Conservation (phyloP, 345 rosid species). For the Corchorus capsularis region DNA sequence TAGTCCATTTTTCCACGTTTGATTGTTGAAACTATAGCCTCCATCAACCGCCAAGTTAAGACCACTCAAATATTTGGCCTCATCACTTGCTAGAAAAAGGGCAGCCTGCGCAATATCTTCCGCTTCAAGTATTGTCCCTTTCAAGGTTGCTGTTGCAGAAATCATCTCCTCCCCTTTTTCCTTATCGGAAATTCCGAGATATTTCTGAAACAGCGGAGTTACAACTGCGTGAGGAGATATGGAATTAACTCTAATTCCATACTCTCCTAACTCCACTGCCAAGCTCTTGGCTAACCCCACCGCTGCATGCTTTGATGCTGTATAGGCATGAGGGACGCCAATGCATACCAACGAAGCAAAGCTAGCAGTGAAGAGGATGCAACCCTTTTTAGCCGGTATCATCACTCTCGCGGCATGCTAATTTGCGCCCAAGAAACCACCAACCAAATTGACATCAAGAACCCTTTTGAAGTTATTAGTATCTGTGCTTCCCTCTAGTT, state of each 20-base stretch:
- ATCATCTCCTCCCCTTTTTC: too few species aligned
- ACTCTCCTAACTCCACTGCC: background rate
- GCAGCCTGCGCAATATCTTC: too few species aligned
- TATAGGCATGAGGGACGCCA: background rate
- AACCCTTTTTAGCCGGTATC: conserved; percentile 24
- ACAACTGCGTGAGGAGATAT: background rate
- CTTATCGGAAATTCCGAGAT: too few species aligned
- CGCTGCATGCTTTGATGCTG: conserved; percentile 6
- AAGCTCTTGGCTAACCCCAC: background rate
- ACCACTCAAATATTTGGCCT: too few species aligned
- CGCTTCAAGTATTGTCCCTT: too few species aligned
- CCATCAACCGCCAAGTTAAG: too few species aligned
- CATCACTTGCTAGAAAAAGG: too few species aligned
- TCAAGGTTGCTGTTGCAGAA: too few species aligned
- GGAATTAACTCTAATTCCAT: conserved; percentile 14
- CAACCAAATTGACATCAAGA: conserved; percentile 21
- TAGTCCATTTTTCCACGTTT: too few species aligned
- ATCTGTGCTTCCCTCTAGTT: background rate
- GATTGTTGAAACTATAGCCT: too few species aligned
- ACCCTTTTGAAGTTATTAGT: conserved; percentile 22
- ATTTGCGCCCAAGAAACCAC: conserved; percentile 36
- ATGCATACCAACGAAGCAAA: background rate
- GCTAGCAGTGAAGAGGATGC: conserved; percentile 30
- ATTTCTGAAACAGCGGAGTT: background rate
- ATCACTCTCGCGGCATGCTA: conserved; percentile 37